Percentiles rank a stretch among this genome's conserved stretches.
Evolutionary conservation across 2,329 filamentous ascomycete species (phyloP).

Genomic region (Fusarium sambucinum): DNA sequence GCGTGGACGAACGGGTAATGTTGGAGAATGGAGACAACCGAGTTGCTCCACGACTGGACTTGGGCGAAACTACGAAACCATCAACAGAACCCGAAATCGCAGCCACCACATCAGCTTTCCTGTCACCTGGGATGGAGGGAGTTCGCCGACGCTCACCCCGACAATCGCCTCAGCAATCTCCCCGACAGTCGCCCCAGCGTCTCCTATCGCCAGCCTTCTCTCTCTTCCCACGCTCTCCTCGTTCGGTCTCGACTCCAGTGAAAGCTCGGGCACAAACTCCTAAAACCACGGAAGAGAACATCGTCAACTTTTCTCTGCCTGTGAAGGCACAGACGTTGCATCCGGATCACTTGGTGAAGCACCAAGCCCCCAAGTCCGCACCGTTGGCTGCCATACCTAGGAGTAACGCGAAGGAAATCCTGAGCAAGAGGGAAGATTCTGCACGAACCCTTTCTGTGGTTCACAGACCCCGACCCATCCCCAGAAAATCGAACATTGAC

Average conservation of each 20-base stretch:
- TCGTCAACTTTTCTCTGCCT: conserved; percentile 43
- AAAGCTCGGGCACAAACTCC: conserved; percentile 14
- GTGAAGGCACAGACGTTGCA: conserved; percentile 38
- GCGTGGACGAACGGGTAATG: conserved; percentile 60
- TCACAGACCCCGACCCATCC: conserved; percentile 68
- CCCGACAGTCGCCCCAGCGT: conserved; percentile 63
- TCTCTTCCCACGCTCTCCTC: conserved; percentile 22
- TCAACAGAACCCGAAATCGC: conserved; percentile 49
- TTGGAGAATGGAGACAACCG: conserved; percentile 51
- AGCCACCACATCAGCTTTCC: conserved; percentile 60
- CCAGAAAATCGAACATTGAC: conserved; percentile 61
- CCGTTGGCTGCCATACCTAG: conserved; percentile 39
- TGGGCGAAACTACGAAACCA: neutral
- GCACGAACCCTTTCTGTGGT: conserved; percentile 54
- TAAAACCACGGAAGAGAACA: conserved; percentile 18
- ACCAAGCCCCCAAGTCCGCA: conserved; percentile 24
- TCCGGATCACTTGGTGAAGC: conserved; percentile 46
- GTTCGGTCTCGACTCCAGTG: neutral
- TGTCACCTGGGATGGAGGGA: conserved; percentile 64
- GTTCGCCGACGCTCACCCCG: conserved; percentile 66
- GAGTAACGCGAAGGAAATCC: conserved; percentile 31
- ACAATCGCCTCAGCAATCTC: conserved; percentile 61
- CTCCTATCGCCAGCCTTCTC: conserved; percentile 34
- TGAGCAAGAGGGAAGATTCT: conserved; percentile 16
- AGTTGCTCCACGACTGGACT: neutral